Percentiles rank a stretch among this genome's conserved stretches.
phyloP scores from a whole-genome alignment of 2,329 filamentous ascomycete species.

The Claviceps digitariae region DNA sequence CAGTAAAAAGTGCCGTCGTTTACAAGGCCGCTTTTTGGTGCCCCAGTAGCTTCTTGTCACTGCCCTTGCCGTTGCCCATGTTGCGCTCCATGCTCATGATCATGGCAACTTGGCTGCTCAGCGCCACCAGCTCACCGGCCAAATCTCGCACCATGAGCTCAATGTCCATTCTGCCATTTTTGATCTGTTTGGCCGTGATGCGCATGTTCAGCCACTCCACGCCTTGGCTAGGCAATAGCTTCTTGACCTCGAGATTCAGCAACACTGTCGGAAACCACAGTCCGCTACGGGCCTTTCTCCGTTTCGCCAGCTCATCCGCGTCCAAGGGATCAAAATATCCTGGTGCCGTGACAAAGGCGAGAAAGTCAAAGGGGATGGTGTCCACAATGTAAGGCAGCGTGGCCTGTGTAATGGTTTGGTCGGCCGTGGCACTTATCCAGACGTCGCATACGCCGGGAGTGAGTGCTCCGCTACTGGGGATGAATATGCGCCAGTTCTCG shows the following conservation, averaged over 20 bases:
- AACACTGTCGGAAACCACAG: slow-evolving; percentile 67
- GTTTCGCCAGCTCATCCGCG: background rate
- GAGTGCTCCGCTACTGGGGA: slow-evolving; percentile 9
- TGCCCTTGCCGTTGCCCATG: background rate
- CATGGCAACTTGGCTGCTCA: slow-evolving; percentile 16
- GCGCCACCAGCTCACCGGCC: slow-evolving; percentile 14
- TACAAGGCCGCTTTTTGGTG: background rate
- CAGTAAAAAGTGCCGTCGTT: background rate
- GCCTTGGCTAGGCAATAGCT: slow-evolving; percentile 49
- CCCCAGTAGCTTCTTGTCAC: background rate
- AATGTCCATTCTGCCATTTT: slow-evolving; percentile 60
- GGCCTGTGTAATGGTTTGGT: slow-evolving; percentile 48
- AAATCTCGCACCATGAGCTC: slow-evolving; percentile 49
- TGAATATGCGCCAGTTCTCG: slow-evolving; percentile 14
- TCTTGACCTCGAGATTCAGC: slow-evolving; percentile 67
- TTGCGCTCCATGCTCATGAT: slow-evolving; percentile 8
- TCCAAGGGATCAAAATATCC: background rate
- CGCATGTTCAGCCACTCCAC: slow-evolving; percentile 60
- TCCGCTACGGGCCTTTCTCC: slow-evolving; percentile 21
- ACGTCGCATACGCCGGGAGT: slow-evolving; percentile 12
- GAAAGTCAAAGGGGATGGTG: slow-evolving; percentile 30
- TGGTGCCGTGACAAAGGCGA: slow-evolving; percentile 1
- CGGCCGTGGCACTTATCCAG: slow-evolving; percentile 50
- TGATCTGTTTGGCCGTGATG: slow-evolving; percentile 51
- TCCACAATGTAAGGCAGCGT: slow-evolving; percentile 53